Evolutionary conservation across 208 protist species (phyloP).

Genomic region (Crithidia bombi): DNA sequence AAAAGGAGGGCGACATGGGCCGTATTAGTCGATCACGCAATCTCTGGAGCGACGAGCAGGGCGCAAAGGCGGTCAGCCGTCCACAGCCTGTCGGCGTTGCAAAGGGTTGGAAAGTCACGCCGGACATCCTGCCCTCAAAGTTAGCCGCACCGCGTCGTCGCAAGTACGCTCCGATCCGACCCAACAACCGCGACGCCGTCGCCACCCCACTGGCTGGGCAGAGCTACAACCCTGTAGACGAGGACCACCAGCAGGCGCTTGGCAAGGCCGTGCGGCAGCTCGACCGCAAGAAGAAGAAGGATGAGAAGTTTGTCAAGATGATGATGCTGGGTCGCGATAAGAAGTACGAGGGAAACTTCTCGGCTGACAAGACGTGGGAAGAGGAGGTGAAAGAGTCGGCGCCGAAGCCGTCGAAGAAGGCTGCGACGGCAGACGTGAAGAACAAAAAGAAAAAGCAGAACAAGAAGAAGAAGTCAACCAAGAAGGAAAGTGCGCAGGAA

Average conservation of each 20-base stretch:
- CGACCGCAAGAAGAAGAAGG: constrained; percentile 59
- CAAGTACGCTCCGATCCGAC: constrained; percentile 72
- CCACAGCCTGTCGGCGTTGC: constrained; percentile 55
- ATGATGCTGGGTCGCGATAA: constrained; percentile 63
- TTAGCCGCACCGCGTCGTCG: constrained; percentile 63
- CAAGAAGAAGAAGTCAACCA: constrained; percentile 43
- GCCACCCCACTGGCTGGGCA: constrained; percentile 72
- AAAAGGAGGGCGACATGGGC: constrained; percentile 15
- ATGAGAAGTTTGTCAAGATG: constrained; percentile 76
- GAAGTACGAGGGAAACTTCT: constrained; percentile 57
- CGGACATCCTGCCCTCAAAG: constrained; percentile 67
- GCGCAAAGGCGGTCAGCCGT: constrained; percentile 52
- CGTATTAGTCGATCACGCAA: constrained; percentile 46
- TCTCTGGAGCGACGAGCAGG: constrained; percentile 59
- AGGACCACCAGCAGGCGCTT: constrained; percentile 80
- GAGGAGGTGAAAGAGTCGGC: constrained; percentile 66
- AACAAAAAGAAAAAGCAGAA: constrained; percentile 27
- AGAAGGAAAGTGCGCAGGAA: constrained; percentile 34
- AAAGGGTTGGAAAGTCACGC: constrained; percentile 65
- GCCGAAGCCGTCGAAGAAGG: constrained; percentile 29
- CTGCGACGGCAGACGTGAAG: constrained; percentile 1
- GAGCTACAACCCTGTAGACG: constrained; percentile 86
- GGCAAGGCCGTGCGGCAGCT: constrained; percentile 63
- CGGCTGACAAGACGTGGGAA: constrained; percentile 80
- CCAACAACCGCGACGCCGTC: constrained; percentile 86